These are phyloP conservation scores for Saccharomyces cerevisiae DNA, from an alignment of 805 yeast species.

Conservation along the genomic window DNA sequence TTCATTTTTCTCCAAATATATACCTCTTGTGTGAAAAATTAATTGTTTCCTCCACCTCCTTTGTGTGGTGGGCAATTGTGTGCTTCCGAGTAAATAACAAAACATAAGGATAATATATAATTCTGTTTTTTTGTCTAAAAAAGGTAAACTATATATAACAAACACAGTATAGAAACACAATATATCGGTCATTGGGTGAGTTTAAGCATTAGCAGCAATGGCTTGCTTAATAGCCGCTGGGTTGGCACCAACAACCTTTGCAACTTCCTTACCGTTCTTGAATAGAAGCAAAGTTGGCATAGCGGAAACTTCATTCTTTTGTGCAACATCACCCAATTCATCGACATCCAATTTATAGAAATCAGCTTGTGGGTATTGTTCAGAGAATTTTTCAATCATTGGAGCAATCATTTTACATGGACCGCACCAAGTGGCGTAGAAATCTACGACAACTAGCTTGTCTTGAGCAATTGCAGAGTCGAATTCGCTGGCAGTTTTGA, in stretches of 20 bases:
- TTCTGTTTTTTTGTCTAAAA: neutral
- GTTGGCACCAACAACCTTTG: conserved; percentile 84
- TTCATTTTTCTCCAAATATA: neutral
- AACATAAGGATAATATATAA: neutral
- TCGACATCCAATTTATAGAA: conserved; percentile 93
- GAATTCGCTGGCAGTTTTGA: conserved; percentile 53
- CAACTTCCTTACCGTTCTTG: conserved; percentile 74
- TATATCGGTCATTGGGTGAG: neutral
- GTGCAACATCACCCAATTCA: conserved; percentile 67
- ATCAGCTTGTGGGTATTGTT: conserved; percentile 49
- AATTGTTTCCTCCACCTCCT: neutral
- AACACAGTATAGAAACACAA: neutral
- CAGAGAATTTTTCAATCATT: conserved; percentile 71
- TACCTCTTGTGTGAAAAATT: neutral
- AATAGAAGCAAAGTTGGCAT: conserved; percentile 68
- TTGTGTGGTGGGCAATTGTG: neutral
- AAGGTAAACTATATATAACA: neutral
- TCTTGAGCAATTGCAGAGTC: conserved; percentile 50
- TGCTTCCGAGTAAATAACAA: neutral
- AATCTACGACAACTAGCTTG: conserved; percentile 85
- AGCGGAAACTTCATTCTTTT: conserved; percentile 49
- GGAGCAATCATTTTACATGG: conserved; percentile 98
- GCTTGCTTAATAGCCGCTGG: conserved; percentile 73
- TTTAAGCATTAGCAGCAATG: conserved; percentile 43
- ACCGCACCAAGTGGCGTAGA: conserved; percentile 97